A percentile compares a stretch with the other conserved stretches of the same genome.
These are phyloP conservation scores for Huntiella omanensis DNA, from an alignment of 2,329 filamentous ascomycete genomes.

Conservation along the genomic window DNA sequence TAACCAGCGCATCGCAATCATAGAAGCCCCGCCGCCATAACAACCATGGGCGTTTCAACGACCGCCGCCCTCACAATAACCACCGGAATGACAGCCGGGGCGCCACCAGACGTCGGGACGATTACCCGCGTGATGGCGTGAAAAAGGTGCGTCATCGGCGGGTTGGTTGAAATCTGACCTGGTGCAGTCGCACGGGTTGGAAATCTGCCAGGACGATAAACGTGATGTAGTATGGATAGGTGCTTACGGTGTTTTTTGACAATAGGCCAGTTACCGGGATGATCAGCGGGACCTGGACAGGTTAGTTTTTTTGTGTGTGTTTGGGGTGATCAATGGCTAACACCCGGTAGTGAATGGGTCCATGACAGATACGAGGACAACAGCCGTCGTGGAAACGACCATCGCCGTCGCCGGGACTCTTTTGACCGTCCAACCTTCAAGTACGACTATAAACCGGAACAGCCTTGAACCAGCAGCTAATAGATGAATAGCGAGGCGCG, in stretches of 20 bases:
- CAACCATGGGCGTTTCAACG: slow-evolving; percentile 1
- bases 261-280: slow-evolving; percentile 35
- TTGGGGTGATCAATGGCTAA: background rate
- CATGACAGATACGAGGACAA: slow-evolving; percentile 76
- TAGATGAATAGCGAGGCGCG: slow-evolving; percentile 25
- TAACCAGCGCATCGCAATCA: background rate
- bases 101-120: slow-evolving; percentile 9
- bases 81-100: background rate
- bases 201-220: slow-evolving; percentile 1
- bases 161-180: background rate
- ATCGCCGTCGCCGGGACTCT: slow-evolving; percentile 22
- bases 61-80: background rate
- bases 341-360: slow-evolving; percentile 58
- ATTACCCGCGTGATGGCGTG: slow-evolving; percentile 31
- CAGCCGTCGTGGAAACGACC: slow-evolving; percentile 28
- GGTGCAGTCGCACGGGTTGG: slow-evolving; percentile 5
- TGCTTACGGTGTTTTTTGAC: slow-evolving; percentile 13
- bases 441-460: slow-evolving; percentile 2
- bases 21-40: slow-evolving; percentile 7
- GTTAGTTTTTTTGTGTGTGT: slow-evolving; percentile 25
- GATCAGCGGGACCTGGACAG: slow-evolving; percentile 51
- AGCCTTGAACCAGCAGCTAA: background rate
- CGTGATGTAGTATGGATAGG: too few species aligned
- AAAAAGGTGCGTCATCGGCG: slow-evolving; percentile 52
- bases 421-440: slow-evolving; percentile 1